phyloP scores from a whole-genome alignment of 306 rosid species.

The Sicyos baderoa region DNA sequence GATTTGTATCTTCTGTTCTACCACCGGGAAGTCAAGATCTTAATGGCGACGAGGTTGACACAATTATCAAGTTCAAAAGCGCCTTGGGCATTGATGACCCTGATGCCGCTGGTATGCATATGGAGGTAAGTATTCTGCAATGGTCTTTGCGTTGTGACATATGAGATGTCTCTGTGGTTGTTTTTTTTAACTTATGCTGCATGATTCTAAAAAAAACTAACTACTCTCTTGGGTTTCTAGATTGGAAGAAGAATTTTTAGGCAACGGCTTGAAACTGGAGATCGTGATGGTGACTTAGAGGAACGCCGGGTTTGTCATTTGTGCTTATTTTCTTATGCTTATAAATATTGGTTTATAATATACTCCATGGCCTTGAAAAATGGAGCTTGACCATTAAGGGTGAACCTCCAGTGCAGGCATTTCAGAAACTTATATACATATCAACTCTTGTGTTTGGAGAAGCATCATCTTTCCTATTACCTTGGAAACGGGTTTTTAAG shows the following conservation, averaged over 20 bases:
- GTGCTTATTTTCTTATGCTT: constrained; percentile 13
- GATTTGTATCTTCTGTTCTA: constrained; percentile 71
- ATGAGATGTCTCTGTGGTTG: constrained; percentile 17
- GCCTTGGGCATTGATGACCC: constrained; percentile 93
- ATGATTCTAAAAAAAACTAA: not conserved
- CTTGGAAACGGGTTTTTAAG: constrained; percentile 95
- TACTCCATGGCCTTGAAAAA: constrained; percentile 10
- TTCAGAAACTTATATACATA: constrained; percentile 92
- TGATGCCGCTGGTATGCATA: constrained; percentile 93
- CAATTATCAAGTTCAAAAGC: constrained; percentile 57
- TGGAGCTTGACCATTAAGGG: constrained; percentile 69
- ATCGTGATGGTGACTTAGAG: constrained; percentile 69
- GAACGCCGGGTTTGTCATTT: constrained; percentile 79
- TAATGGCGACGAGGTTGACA: constrained; percentile 70
- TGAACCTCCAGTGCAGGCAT: constrained; percentile 96
- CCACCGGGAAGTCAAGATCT: constrained; percentile 82
- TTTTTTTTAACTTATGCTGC: constrained; percentile 8
- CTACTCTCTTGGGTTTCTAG: constrained; percentile 36
- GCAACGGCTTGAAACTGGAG: constrained; percentile 93
- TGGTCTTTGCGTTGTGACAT: constrained; percentile 10
- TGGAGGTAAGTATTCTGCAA: constrained; percentile 50
- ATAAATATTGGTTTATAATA: constrained; percentile 4
- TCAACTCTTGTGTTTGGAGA: constrained; percentile 92
- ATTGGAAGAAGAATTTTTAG: constrained; percentile 80
- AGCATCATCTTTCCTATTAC: constrained; percentile 90